Conservation (phyloP, 371 early-diverging fungal genomes). For the Blakeslea trispora region DNA sequence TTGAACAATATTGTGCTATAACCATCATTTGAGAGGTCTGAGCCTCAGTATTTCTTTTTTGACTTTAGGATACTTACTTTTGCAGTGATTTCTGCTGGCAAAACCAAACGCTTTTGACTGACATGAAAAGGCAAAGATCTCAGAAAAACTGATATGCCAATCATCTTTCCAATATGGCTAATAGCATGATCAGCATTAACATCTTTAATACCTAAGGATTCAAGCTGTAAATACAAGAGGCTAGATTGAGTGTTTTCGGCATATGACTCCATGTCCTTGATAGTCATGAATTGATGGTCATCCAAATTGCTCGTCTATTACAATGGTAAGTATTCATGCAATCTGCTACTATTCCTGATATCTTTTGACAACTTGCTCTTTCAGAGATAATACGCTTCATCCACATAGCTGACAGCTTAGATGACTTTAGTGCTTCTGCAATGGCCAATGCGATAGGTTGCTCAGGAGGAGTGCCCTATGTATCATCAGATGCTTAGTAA, state of each 20-base stretch:
- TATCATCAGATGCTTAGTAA: not conserved
- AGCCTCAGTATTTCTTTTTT: too few species aligned
- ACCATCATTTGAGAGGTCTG: too few species aligned
- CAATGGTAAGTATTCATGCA: constrained; percentile 12
- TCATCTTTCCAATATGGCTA: constrained; percentile 88
- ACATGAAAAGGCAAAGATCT: constrained; percentile 73
- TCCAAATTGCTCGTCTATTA: constrained; percentile 62
- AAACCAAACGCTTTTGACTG: constrained; percentile 60
- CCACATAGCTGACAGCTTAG: constrained; percentile 62
- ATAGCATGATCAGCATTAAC: constrained; percentile 89
- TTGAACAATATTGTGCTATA: constrained; percentile 67
- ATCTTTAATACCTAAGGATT: constrained; percentile 80
- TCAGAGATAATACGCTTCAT: constrained; percentile 77
- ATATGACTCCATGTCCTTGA: constrained; percentile 83
- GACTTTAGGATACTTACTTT: constrained; percentile 61
- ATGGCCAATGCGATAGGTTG: constrained; percentile 72
- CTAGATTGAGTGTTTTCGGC: constrained; percentile 87
- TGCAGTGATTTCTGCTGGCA: constrained; percentile 78
- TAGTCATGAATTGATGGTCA: constrained; percentile 70
- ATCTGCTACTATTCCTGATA: not conserved
- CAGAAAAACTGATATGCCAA: constrained; percentile 77
- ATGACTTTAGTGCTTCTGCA: constrained; percentile 48
- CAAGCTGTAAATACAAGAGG: constrained; percentile 84
- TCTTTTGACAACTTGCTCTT: constrained; percentile 44
- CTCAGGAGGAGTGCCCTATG: constrained; percentile 64